Evolutionary conservation across 1,284 basidiomycete species (phyloP).

Genomic region (Kwoniella shivajii): DNA sequence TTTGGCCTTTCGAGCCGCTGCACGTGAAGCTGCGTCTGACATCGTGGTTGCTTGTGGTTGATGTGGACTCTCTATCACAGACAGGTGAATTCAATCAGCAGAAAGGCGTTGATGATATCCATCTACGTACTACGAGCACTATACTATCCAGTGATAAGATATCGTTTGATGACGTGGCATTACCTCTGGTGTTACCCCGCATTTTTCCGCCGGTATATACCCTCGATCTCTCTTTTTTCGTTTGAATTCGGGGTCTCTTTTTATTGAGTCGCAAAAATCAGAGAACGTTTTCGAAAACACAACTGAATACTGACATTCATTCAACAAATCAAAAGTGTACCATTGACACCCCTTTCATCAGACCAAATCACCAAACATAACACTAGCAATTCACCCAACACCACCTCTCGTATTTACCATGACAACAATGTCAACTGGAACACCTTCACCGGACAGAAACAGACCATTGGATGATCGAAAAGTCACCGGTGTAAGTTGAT

Average conservation of each 20-base stretch:
- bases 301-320: neutral
- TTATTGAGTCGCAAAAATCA: neutral
- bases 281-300: neutral
- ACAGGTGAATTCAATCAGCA: too few species aligned
- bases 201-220: constrained; percentile 4
- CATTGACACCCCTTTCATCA: too few species aligned
- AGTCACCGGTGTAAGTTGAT: constrained; percentile 47
- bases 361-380: neutral
- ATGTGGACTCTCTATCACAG: too few species aligned
- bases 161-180: constrained; percentile 4
- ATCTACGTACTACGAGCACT: too few species aligned
- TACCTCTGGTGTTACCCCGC: neutral
- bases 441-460: constrained; percentile 43
- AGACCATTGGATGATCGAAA: constrained; percentile 49
- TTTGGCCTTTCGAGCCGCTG: constrained; percentile 54
- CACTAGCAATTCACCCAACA: neutral
- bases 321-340: neutral
- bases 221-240: too few species aligned
- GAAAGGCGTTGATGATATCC: too few species aligned
- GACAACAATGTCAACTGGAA: constrained; percentile 36
- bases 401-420: neutral
- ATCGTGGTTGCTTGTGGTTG: neutral
- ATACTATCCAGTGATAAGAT: too few species aligned
- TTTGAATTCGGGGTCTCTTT: neutral
- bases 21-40: constrained; percentile 45